Percentiles rank a stretch among this genome's conserved stretches.
These are phyloP conservation scores for Kernera saxatilis DNA, from an alignment of 345 rosid genomes.

Conservation along the genomic window DNA sequence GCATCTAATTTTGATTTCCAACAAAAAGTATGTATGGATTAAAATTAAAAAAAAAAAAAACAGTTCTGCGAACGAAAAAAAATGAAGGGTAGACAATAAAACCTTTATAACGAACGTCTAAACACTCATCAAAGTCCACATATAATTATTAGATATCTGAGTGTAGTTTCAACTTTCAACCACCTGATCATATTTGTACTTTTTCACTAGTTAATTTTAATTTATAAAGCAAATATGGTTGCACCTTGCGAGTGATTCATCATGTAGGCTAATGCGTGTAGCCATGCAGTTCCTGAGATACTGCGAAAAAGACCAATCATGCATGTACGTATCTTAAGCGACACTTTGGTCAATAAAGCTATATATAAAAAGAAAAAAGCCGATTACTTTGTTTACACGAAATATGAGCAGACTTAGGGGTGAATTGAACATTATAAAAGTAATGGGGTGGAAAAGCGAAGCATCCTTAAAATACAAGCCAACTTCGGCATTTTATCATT, in stretches of 20 bases:
- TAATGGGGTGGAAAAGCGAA: constrained; percentile 7
- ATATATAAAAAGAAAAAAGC: no score
- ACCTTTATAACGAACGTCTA: neutral
- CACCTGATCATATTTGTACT: constrained; percentile 19
- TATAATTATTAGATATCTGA: constrained; percentile 16
- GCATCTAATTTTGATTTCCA: no score
- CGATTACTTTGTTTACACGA: constrained; percentile 31
- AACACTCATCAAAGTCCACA: constrained; percentile 10
- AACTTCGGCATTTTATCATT: constrained; percentile 12
- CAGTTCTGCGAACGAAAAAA: no score
- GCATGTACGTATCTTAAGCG: constrained; percentile 31
- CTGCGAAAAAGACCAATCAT: constrained; percentile 25
- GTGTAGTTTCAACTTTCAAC: constrained; percentile 20
- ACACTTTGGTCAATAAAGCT: constrained; percentile 30
- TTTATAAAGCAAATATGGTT: constrained; percentile 14
- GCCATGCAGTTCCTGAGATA: constrained; percentile 35
- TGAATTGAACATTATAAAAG: constrained; percentile 10
- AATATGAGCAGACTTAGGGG: constrained; percentile 10
- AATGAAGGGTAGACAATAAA: neutral
- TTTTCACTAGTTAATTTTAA: neutral
- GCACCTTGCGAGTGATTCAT: constrained; percentile 2
- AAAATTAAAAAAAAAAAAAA: no score
- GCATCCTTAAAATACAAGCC: constrained; percentile 42
- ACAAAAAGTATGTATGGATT: no score
- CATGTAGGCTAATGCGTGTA: constrained; percentile 28